Evolutionary conservation across 139 green algal species (phyloP).

Genomic region (Eudorina sp.): DNA sequence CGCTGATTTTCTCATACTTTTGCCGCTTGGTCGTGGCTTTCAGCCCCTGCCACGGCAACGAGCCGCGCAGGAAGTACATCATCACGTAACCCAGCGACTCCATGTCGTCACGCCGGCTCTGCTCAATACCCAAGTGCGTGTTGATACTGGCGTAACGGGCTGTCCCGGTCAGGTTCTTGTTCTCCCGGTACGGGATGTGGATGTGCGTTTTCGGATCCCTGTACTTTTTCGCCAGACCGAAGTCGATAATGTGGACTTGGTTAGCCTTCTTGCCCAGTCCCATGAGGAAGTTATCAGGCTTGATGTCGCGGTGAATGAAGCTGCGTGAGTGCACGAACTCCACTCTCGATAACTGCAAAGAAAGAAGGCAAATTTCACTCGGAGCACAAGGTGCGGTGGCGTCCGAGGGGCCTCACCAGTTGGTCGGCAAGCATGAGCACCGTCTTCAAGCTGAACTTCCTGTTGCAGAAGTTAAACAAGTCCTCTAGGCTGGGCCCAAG

Average conservation of each 20-base stretch:
- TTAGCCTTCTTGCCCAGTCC: slow-evolving; percentile 97
- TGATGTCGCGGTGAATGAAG: slow-evolving; percentile 97
- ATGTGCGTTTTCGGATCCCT: slow-evolving; percentile 98
- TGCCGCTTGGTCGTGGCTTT: slow-evolving; percentile 99
- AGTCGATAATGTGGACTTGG: slow-evolving; percentile 99
- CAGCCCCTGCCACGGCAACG: slow-evolving; percentile 95
- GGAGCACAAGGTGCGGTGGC: neutral
- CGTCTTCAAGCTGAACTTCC: slow-evolving; percentile 98
- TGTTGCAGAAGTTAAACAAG: slow-evolving; percentile 99
- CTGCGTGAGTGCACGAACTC: slow-evolving; percentile 98
- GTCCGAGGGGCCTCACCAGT: slow-evolving; percentile 76
- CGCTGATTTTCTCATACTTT: slow-evolving; percentile 99
- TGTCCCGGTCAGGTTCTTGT: slow-evolving; percentile 98
- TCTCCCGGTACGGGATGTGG: slow-evolving; percentile 99
- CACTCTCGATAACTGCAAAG: slow-evolving; percentile 90
- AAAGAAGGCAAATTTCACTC: neutral
- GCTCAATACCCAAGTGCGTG: slow-evolving; percentile 99
- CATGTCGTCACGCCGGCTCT: slow-evolving; percentile 95
- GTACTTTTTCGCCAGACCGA: slow-evolving; percentile 99
- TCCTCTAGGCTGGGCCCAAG: slow-evolving; percentile 97
- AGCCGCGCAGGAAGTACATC: slow-evolving; percentile 99
- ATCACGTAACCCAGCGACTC: slow-evolving; percentile 91
- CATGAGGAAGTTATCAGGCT: slow-evolving; percentile 90
- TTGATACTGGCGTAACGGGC: slow-evolving; percentile 99
- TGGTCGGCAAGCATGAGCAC: slow-evolving; percentile 99